A percentile compares a stretch with the other conserved stretches of the same genome.
These are phyloP conservation scores for Viola odorata DNA, from an alignment of 345 rosid species.

Conservation along the genomic window DNA sequence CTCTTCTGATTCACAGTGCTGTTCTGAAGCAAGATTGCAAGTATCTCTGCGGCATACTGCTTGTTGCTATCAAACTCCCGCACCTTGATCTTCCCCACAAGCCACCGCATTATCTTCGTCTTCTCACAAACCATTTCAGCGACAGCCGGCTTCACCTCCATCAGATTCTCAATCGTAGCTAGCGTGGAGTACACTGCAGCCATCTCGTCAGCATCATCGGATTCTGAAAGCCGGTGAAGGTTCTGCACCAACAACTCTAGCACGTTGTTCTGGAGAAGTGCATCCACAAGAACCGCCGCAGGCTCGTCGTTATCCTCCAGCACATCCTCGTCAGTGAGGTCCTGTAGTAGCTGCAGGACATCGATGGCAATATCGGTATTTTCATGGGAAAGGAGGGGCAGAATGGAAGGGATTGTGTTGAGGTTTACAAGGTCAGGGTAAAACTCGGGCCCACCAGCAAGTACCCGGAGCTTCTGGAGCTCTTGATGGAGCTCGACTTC, in stretches of 20 bases:
- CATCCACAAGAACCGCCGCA: slow-evolving; percentile 60
- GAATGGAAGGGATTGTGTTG: slow-evolving; percentile 66
- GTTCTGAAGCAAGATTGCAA: slow-evolving; percentile 82
- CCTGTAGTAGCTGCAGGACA: slow-evolving; percentile 82
- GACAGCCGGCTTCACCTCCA: slow-evolving; percentile 87
- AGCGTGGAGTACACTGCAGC: slow-evolving; percentile 70
- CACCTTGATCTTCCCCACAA: slow-evolving; percentile 67
- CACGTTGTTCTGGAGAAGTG: slow-evolving; percentile 72
- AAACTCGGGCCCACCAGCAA: slow-evolving; percentile 89
- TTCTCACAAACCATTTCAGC: slow-evolving; percentile 85
- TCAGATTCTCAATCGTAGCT: slow-evolving; percentile 82
- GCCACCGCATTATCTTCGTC: slow-evolving; percentile 77
- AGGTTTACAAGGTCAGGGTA: slow-evolving; percentile 80
- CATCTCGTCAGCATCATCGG: slow-evolving; percentile 78
- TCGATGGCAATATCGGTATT: slow-evolving; percentile 84
- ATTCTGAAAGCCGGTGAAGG: slow-evolving; percentile 69
- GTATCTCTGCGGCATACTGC: slow-evolving; percentile 90
- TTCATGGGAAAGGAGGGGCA: slow-evolving; percentile 80
- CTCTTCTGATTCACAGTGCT: slow-evolving; percentile 82
- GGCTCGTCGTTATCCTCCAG: slow-evolving; percentile 87
- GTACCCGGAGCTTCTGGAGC: slow-evolving; percentile 77
- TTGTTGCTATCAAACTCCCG: slow-evolving; percentile 86
- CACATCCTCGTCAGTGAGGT: slow-evolving; percentile 87
- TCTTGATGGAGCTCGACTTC: slow-evolving; percentile 87
- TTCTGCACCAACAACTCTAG: slow-evolving; percentile 90